These are phyloP conservation scores for Sphaerostilbella broomeana DNA, from an alignment of 2,329 filamentous ascomycete genomes.

Conservation along the genomic window DNA sequence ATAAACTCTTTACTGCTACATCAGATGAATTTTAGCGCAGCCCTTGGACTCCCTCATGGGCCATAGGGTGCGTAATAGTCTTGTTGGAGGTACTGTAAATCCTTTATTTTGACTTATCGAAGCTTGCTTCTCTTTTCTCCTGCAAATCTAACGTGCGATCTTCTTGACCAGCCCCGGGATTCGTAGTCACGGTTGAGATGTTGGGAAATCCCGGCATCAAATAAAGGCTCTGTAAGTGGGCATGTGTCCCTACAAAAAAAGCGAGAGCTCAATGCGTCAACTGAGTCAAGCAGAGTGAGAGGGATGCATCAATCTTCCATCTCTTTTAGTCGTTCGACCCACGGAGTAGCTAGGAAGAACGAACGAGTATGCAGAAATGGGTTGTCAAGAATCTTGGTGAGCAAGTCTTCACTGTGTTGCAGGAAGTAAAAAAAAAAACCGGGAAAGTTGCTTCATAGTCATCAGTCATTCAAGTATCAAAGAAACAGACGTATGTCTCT, in stretches of 20 bases:
- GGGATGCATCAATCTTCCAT: slow-evolving; percentile 46
- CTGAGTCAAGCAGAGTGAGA: slow-evolving; percentile 45
- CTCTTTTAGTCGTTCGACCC: slow-evolving; percentile 48
- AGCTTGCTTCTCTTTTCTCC: too few species aligned
- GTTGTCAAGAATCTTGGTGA: slow-evolving; percentile 8
- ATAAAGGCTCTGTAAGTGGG: not conserved
- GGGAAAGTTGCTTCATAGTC: slow-evolving; percentile 1
- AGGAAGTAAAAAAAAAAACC: not conserved
- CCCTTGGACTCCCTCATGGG: too few species aligned
- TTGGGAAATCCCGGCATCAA: too few species aligned
- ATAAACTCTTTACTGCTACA: too few species aligned
- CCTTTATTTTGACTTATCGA: too few species aligned
- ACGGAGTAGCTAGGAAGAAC: slow-evolving; percentile 40
- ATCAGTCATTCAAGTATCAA: not conserved
- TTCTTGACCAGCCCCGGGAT: too few species aligned
- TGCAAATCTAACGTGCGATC: too few species aligned
- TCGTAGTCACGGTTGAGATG: too few species aligned
- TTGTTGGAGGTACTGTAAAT: too few species aligned
- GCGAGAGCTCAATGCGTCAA: slow-evolving; percentile 38
- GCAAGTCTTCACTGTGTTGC: not conserved
- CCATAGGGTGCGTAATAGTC: too few species aligned
- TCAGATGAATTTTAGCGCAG: too few species aligned
- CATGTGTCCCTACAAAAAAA: slow-evolving; percentile 43
- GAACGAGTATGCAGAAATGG: slow-evolving; percentile 52
- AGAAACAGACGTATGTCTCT: slow-evolving; percentile 1